Base-by-base conservation (phyloP, 768 basidiomycete species). In the Amanita exitialis region DNA sequence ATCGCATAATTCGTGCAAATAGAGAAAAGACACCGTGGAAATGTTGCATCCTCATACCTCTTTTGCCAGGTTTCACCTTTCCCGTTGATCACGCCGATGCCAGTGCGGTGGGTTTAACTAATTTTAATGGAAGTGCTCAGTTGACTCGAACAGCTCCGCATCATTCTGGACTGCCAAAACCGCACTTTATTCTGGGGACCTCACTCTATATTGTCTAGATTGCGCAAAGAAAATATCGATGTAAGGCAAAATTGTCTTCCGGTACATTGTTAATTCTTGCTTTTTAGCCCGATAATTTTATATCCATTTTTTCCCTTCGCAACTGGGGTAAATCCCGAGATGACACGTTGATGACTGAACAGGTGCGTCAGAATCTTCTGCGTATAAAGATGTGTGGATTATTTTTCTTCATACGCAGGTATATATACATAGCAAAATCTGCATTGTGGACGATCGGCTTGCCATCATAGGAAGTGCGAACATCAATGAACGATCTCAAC, bases 391-490 rank as follows among this genome's bases (percentile, higher is more conserved):
- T 28, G 39, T 9, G 27, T 12, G 15, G 18, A 25, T 36, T 41
- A 42, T 53, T 9, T 23, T 25, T 12, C 44, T 36, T 55, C 4
- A 63, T 23, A 64, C 59, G 25, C 54, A 87, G 81, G 82, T 95
- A 18, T 94, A 96, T 66, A 90, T 95, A 54, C 92, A 95, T 62
- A 87, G 77, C 41, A 91, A 92, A 71, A 78, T 83, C 16, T 85
- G 84, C 58, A 83, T 98, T 49, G 93, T 97, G 4, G 96, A 99
- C 63, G 95, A 99, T 63, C 82, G 96, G 47, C 70, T 93, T 52
- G 92, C 80, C 28, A 92, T 96, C 61, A 96, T 96, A 56, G 92
- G 92, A 13, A 93, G 91, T 49, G 95, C 95, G 15, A 98, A 96
- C 64, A 92, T 99, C 71, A 98, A 99, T 62, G 96, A 99, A 63